A percentile compares a stretch with the other conserved stretches of the same genome.
Evolutionary conservation across 176 grass and related monocot species (phyloP).

Genomic region (Poa annua): DNA sequence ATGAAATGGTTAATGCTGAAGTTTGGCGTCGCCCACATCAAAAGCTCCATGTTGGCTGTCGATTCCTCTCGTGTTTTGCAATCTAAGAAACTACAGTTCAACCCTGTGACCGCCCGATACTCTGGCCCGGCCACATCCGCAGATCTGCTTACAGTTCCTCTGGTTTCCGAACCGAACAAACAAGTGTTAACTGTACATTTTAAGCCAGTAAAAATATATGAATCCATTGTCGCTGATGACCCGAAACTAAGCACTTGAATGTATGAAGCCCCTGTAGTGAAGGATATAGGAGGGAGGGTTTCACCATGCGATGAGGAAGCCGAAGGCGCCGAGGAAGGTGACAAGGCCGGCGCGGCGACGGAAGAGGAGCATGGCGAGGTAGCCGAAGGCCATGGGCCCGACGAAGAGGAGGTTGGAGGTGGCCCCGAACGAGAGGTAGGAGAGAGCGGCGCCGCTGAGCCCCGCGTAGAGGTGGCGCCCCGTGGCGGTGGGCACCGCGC

Average conservation of each 20-base stretch:
- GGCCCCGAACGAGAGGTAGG: slow-evolving; percentile 86
- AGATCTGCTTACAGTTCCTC: slow-evolving; percentile 24
- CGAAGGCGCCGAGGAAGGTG: slow-evolving; percentile 89
- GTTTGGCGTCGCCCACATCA: background rate
- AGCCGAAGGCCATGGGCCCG: slow-evolving; percentile 76
- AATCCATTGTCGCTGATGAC: background rate
- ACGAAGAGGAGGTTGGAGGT: slow-evolving; percentile 95
- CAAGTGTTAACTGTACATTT: background rate
- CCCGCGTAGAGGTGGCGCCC: slow-evolving; percentile 87
- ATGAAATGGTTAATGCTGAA: background rate
- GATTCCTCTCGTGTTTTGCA: slow-evolving; percentile 20
- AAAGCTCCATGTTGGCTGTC: slow-evolving; percentile 2
- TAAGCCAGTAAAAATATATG: background rate
- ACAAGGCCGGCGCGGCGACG: slow-evolving; percentile 70
- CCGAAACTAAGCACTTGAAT: slow-evolving; percentile 20
- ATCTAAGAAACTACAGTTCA: slow-evolving; percentile 10
- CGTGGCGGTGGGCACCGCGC: slow-evolving; percentile 59
- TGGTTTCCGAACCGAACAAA: slow-evolving; percentile 29
- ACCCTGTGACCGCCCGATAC: background rate
- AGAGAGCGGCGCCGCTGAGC: slow-evolving; percentile 72
- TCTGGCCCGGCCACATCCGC: background rate
- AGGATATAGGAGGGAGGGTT: slow-evolving; percentile 22
- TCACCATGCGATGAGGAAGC: slow-evolving; percentile 96
- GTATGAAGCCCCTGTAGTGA: slow-evolving; percentile 13
- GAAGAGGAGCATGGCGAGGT: slow-evolving; percentile 79